Conservation (phyloP, 2,329 filamentous ascomycete genomes). For the Paracoccidioides lutzii region DNA sequence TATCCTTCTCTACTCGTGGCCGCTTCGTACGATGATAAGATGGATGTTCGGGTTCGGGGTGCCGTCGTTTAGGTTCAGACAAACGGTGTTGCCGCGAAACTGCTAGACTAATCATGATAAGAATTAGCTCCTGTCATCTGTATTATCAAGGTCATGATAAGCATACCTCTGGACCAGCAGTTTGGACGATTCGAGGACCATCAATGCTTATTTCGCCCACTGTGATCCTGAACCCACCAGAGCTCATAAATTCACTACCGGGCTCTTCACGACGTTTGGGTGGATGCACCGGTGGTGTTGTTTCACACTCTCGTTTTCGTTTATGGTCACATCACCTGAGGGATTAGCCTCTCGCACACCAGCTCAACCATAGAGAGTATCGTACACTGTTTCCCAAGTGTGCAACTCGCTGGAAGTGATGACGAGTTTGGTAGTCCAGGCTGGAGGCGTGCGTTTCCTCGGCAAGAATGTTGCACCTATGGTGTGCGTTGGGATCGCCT, state of each 20-base stretch:
- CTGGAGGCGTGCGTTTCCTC: background rate
- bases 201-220: background rate
- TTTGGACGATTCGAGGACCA: background rate
- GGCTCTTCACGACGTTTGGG: too few species aligned
- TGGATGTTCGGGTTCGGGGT: background rate
- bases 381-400: background rate
- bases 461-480: background rate
- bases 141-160: too few species aligned
- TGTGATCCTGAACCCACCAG: background rate
- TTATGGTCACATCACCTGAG: constrained; percentile 4
- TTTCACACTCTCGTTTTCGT: constrained; percentile 14
- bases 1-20: constrained; percentile 9
- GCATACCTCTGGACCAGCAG: too few species aligned
- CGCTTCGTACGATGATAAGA: background rate
- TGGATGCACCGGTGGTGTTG: too few species aligned
- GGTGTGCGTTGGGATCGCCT: background rate
- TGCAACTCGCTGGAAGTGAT: background rate
- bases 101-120: too few species aligned
- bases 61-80: background rate
- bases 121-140: too few species aligned
- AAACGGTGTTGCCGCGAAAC: background rate
- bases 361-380: background rate
- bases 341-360: background rate
- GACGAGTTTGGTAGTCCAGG: background rate
- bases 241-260: background rate